Conservation (phyloP, 345 rosid species). For the Camelina laxa region DNA sequence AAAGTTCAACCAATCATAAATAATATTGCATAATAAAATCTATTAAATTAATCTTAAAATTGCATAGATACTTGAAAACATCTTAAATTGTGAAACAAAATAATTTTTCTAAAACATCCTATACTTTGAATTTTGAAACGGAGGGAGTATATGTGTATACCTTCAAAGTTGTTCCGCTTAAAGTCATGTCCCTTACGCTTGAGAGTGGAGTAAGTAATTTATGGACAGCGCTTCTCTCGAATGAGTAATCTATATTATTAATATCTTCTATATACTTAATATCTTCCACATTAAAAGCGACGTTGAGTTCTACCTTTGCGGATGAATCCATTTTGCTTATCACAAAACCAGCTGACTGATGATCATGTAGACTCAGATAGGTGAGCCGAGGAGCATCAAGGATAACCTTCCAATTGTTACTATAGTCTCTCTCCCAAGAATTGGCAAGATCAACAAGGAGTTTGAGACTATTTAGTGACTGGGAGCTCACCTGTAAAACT, state of each 20-base stretch:
- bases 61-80: too few species aligned
- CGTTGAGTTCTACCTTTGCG: constrained; percentile 3
- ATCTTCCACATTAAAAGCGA: background rate
- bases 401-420: background rate
- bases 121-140: too few species aligned
- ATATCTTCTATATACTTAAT: background rate
- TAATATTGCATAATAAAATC: too few species aligned
- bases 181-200: constrained; percentile 1
- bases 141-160: background rate
- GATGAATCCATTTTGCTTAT: background rate
- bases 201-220: constrained; percentile 2
- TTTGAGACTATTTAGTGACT: background rate
- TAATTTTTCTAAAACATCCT: too few species aligned
- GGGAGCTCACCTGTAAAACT: constrained; percentile 20
- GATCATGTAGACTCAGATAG: background rate
- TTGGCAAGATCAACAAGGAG: constrained; percentile 1
- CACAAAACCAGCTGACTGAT: background rate
- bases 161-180: background rate
- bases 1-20: too few species aligned
- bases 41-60: too few species aligned
- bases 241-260: background rate
- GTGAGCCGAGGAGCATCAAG: constrained; percentile 26
- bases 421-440: too few species aligned
- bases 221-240: background rate
- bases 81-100: too few species aligned